phyloP scores from a whole-genome alignment of 192 early-diverging fungal species.

The Backusella circina region DNA sequence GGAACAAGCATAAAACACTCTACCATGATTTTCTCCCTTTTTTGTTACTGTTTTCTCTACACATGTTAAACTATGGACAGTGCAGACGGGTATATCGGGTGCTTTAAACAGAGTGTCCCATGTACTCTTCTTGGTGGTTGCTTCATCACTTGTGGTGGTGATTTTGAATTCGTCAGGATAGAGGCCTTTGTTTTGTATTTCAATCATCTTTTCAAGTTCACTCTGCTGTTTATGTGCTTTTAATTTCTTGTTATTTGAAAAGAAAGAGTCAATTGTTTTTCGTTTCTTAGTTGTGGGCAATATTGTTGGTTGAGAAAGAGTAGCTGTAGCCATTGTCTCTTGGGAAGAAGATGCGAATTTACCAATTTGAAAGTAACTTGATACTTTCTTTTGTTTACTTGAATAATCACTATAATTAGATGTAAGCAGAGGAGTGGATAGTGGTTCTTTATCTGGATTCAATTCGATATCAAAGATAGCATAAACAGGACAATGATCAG shows the following conservation, averaged over 20 bases:
- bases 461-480: neutral
- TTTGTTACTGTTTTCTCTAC: neutral
- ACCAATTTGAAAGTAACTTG: neutral
- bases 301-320: neutral
- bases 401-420: neutral
- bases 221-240: neutral
- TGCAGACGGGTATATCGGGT: neutral
- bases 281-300: neutral
- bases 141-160: neutral
- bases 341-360: neutral
- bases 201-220: neutral
- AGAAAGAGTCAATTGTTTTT: neutral
- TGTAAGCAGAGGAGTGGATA: neutral
- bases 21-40: neutral
- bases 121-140: neutral
- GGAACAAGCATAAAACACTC: neutral
- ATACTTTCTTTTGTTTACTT: neutral
- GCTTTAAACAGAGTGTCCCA: neutral
- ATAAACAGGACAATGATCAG: conserved; percentile 80
- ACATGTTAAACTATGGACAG: neutral
- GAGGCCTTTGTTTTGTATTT: neutral
- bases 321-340: neutral
- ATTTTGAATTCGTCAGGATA: neutral
- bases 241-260: neutral
- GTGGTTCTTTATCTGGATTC: neutral